Evolutionary conservation across 768 basidiomycete species (phyloP).

Genomic region (Rhodotorula kratochvilovae): DNA sequence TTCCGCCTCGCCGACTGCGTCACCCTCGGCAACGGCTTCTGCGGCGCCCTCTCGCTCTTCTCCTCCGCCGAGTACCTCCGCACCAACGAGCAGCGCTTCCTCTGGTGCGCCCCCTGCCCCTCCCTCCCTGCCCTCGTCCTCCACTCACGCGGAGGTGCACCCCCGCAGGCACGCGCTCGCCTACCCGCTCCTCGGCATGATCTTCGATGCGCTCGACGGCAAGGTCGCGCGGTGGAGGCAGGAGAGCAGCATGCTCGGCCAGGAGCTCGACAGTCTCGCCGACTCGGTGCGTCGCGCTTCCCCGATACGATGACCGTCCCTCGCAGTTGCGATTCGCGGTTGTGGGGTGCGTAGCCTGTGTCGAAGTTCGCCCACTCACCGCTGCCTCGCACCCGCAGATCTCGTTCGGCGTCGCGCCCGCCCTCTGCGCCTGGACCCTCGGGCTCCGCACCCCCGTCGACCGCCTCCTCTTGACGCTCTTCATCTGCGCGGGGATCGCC

Average conservation of each 20-base stretch:
- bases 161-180: slow-evolving; percentile 65
- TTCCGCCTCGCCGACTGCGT: slow-evolving; percentile 96
- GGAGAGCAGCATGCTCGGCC: slow-evolving; percentile 89
- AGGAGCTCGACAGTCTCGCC: slow-evolving; percentile 93
- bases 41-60: slow-evolving; percentile 92
- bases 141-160: background rate
- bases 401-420: slow-evolving; percentile 95
- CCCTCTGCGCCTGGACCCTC: slow-evolving; percentile 77
- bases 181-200: slow-evolving; percentile 84
- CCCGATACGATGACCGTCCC: background rate
- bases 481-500: slow-evolving; percentile 93
- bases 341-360: no score
- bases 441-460: slow-evolving; percentile 89
- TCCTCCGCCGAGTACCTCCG: slow-evolving; percentile 83
- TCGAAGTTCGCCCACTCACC: background rate
- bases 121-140: background rate
- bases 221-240: slow-evolving; percentile 97
- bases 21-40: slow-evolving; percentile 98
- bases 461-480: slow-evolving; percentile 75
- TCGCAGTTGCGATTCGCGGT: background rate
- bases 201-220: slow-evolving; percentile 97
- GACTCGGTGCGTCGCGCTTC: slow-evolving; percentile 64
- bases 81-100: slow-evolving; percentile 68
- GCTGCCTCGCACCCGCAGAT: slow-evolving; percentile 56
- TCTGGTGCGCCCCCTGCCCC: slow-evolving; percentile 54